These are phyloP conservation scores for Grosmannia huntii DNA, from an alignment of 2,329 filamentous ascomycete genomes.

Conservation along the genomic window DNA sequence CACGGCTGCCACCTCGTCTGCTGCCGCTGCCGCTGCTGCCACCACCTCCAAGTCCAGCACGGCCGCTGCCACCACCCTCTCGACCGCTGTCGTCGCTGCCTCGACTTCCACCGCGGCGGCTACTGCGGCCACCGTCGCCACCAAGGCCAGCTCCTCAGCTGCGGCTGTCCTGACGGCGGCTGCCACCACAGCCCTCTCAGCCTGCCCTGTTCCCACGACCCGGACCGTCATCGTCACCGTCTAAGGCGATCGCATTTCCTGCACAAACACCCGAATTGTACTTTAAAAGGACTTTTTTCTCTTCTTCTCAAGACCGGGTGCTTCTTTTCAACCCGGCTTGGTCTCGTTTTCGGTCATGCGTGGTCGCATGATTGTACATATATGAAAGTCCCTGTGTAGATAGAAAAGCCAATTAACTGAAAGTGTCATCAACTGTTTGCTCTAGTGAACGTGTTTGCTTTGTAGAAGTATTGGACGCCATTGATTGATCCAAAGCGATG, in stretches of 20 bases:
- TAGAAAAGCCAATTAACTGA: not conserved
- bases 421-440: not conserved
- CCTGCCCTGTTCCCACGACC: not conserved
- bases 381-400: not conserved
- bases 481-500: too few species aligned
- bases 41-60: not conserved
- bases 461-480: too few species aligned
- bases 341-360: not conserved
- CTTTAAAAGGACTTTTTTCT: not conserved
- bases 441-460: not conserved
- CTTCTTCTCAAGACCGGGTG: not conserved
- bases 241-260: constrained; percentile 14
- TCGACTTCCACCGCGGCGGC: not conserved
- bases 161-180: not conserved
- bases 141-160: not conserved
- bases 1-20: not conserved
- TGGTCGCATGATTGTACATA: not conserved
- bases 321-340: not conserved
- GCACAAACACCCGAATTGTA: not conserved
- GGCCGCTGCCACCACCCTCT: not conserved
- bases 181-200: not conserved
- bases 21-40: not conserved
- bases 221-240: constrained; percentile 18
- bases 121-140: not conserved
- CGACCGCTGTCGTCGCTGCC: not conserved